phyloP scores from a whole-genome alignment of 805 yeast species.

The Saccharomycopsis sp. region DNA sequence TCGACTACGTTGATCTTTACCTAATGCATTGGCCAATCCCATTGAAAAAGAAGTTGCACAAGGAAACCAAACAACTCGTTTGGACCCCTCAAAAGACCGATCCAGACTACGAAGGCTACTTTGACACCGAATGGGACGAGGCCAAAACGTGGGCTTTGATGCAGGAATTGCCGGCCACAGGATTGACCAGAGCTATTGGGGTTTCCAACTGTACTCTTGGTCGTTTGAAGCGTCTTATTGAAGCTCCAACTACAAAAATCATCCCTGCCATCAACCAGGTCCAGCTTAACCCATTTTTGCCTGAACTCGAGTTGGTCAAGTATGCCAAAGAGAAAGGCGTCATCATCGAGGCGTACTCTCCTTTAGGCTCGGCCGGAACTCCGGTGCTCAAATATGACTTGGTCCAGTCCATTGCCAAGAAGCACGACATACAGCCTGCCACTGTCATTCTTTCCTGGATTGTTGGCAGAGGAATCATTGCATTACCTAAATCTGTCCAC shows the following conservation, averaged over 20 bases:
- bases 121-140: conserved; percentile 31
- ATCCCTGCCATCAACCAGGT: conserved; percentile 69
- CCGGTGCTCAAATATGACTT: conserved; percentile 42
- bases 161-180: conserved; percentile 49
- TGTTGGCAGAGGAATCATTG: conserved; percentile 37
- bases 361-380: conserved; percentile 55
- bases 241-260: conserved; percentile 38
- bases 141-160: conserved; percentile 55
- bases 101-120: conserved; percentile 2
- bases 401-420: conserved; percentile 38
- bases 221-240: conserved; percentile 43
- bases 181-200: conserved; percentile 60
- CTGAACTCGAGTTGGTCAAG: conserved; percentile 51
- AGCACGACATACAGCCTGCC: conserved; percentile 35
- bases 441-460: conserved; percentile 42
- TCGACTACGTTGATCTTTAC: conserved; percentile 59
- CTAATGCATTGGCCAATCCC: conserved; percentile 64
- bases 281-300: conserved; percentile 66
- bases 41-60: conserved; percentile 26
- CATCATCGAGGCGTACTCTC: conserved; percentile 66
- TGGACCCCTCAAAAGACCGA: conserved; percentile 1
- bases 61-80: background rate
- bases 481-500: conserved; percentile 66
- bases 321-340: conserved; percentile 48
- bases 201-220: conserved; percentile 62